Evolutionary conservation across 1,284 basidiomycete species (phyloP), one percentile per base, ranked within the genome.

Genomic region (Megacollybia platyphylla): DNA sequence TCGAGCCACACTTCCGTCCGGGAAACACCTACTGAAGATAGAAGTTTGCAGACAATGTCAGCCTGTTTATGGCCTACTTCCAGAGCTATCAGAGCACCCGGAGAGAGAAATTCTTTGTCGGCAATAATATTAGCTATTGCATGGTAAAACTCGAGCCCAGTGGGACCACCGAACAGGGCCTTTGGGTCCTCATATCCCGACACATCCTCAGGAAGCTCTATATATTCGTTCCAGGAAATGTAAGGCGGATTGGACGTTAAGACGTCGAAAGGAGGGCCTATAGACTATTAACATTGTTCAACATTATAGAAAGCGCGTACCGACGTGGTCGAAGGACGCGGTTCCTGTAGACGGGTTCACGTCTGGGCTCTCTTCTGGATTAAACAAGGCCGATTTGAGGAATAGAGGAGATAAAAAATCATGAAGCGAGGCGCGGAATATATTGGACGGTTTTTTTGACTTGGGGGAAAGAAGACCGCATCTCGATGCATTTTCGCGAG

Each of bases 191-290:
- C 93, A 55, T 74, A 87, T 43, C 73, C 67, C 38, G 64, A 73
- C 38, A 97, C 91, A 31, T 77, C 81, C 13, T 55, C 47, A 3
- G 82, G 72, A 18, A 94, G 71, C 10, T 55, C 46, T 35, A 72
- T 61, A 56, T 81, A 93, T 45, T 87, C 81, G 28, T 58, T 47
- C 43, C 57, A 65, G 17, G 88, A 68, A 52, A 97, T 88, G 62
- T 96, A 96, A 5, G 92, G 92, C n/a, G 92, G 92, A 59, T 96
- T 97, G 8, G 86, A 80, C 5, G 89, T 88, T 51, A 97, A 62
- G 45, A 96, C 59, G 60, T 92, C 79, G 58, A 82, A 81, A 2
- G 78, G 70, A 10, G 64, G 64, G 34, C 53, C 47, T 47, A 70
- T 57, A 31, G 54, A 51, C 36, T 55, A 50, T 20, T 24, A 24